A percentile compares a stretch with the other conserved stretches of the same genome.
Conservation (phyloP, 78 protist genomes). For the Reticulomyxa filosa region DNA sequence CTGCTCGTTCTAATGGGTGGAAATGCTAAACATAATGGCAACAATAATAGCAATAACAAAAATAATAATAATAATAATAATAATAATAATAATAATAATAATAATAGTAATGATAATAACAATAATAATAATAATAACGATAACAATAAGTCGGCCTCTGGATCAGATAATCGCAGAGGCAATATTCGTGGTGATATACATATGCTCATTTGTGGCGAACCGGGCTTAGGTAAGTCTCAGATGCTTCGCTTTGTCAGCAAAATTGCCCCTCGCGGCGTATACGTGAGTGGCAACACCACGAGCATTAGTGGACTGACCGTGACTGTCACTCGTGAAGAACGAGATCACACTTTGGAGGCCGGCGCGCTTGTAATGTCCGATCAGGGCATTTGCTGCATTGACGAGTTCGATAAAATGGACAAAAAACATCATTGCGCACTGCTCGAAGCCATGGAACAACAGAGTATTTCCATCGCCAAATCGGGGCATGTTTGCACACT, state of each 20-base stretch:
- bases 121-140: no score
- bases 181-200: conserved; percentile 73
- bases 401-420: conserved; percentile 97
- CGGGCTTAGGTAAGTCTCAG: conserved; percentile 86
- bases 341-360: conserved; percentile 19
- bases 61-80: no score
- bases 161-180: background rate
- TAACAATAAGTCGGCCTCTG: background rate
- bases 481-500: conserved; percentile 91
- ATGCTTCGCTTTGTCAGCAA: conserved; percentile 53
- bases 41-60: no score
- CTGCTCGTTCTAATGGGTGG: conserved; percentile 86
- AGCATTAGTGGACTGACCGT: conserved; percentile 87
- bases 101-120: conserved; percentile 7
- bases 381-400: conserved; percentile 90
- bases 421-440: conserved; percentile 23
- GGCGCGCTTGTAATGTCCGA: conserved; percentile 50
- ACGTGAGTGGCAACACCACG: conserved; percentile 91
- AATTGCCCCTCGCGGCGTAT: conserved; percentile 78
- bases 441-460: conserved; percentile 99
- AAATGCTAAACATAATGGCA: no score
- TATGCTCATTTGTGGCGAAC: conserved; percentile 90
- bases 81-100: no score
- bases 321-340: no score
- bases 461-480: conserved; percentile 70